A percentile compares a stretch with the other conserved stretches of the same genome.
phyloP scores from a whole-genome alignment of 805 yeast genomes.

The Ogataea pini region DNA sequence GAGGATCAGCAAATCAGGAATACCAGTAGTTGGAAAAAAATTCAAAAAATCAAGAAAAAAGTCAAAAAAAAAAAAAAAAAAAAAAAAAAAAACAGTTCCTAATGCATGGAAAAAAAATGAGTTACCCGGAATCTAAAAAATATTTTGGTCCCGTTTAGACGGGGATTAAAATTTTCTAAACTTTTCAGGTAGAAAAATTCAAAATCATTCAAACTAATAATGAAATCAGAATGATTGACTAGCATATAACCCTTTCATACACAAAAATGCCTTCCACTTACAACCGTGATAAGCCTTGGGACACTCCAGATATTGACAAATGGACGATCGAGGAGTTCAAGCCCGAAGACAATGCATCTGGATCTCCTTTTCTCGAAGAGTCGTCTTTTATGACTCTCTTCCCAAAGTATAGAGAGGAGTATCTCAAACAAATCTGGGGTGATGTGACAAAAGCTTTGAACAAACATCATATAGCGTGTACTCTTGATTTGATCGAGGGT shows the following conservation, averaged over 20 bases:
- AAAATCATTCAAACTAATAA: too few relatives aligned
- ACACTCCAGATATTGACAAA: conserved; percentile 89
- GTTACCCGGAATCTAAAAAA: conserved; percentile 1
- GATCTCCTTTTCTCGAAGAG: conserved; percentile 91
- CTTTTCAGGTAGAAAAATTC: neutral
- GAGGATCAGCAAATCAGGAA: too few relatives aligned
- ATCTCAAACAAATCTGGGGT: conserved; percentile 87
- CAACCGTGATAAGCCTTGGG: conserved; percentile 97
- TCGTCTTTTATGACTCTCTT: conserved; percentile 92
- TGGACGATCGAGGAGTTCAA: conserved; percentile 89
- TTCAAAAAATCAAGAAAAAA: neutral
- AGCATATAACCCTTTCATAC: neutral
- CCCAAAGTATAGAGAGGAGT: conserved; percentile 94
- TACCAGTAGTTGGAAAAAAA: neutral
- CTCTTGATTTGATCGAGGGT: conserved; percentile 89
- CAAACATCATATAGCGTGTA: conserved; percentile 75
- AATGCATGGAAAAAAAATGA: neutral
- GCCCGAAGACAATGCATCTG: conserved; percentile 85
- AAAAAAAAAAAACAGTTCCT: neutral
- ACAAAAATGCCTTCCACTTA: conserved; percentile 81
- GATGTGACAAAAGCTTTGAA: conserved; percentile 85
- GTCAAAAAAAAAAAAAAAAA: conserved; percentile 4
- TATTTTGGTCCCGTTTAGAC: conserved; percentile 6
- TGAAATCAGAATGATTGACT: too few relatives aligned
- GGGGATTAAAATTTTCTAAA: conserved; percentile 12